These are phyloP conservation scores for Thraustotheca clavata DNA, from an alignment of 352 stramenopile genomes.

Conservation along the genomic window DNA sequence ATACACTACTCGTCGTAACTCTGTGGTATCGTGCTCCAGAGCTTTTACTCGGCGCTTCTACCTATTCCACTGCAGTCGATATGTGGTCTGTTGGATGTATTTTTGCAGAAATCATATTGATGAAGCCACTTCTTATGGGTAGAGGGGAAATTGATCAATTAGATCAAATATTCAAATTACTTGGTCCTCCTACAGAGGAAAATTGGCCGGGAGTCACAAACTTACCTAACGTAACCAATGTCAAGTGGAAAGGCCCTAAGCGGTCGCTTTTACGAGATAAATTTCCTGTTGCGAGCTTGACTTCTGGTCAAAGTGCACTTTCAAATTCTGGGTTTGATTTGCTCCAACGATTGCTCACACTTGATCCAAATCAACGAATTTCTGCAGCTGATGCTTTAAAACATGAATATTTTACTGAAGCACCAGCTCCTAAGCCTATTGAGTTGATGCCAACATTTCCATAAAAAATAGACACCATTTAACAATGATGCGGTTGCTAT, in stretches of 20 bases:
- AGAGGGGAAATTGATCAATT: constrained; percentile 94
- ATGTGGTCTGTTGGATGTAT: constrained; percentile 97
- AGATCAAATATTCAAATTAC: constrained; percentile 93
- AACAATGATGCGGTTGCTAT: background rate
- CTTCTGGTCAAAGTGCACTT: constrained; percentile 40
- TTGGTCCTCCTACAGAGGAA: constrained; percentile 84
- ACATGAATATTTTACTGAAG: constrained; percentile 77
- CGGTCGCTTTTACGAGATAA: constrained; percentile 63
- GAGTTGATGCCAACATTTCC: constrained; percentile 78
- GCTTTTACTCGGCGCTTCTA: constrained; percentile 83
- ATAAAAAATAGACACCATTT: constrained; percentile 8
- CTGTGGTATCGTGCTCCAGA: constrained; percentile 87
- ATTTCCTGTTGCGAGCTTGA: constrained; percentile 61
- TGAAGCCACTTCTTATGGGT: constrained; percentile 90
- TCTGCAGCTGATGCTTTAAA: constrained; percentile 65
- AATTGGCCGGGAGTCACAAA: constrained; percentile 77
- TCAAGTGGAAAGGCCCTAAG: constrained; percentile 62
- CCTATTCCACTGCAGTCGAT: constrained; percentile 93
- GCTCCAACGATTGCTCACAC: constrained; percentile 47
- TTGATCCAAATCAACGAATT: constrained; percentile 66
- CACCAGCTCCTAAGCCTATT: constrained; percentile 47
- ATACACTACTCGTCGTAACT: constrained; percentile 92
- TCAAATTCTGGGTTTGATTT: constrained; percentile 73
- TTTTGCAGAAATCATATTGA: constrained; percentile 92
- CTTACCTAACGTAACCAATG: constrained; percentile 48